Percentiles rank a stretch among this genome's conserved stretches.
These are phyloP conservation scores for Fusarium cicatricum DNA, from an alignment of 2,329 filamentous ascomycete genomes.

Conservation along the genomic window DNA sequence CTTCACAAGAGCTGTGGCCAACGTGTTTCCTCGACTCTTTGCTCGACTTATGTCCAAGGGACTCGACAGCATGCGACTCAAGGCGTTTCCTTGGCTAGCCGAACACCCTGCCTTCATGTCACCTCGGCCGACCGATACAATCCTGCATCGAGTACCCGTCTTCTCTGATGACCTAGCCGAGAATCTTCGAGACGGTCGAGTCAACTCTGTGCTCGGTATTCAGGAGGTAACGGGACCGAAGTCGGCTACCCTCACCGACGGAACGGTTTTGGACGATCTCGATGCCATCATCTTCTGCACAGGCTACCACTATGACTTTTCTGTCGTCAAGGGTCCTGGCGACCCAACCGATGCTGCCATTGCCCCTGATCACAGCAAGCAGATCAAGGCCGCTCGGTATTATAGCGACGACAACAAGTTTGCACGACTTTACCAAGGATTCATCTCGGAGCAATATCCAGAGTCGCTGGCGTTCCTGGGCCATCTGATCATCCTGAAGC, in stretches of 20 bases:
- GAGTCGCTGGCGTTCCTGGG: slow-evolving; percentile 45
- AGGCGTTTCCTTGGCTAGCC: slow-evolving; percentile 33
- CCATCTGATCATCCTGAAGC: slow-evolving; percentile 36
- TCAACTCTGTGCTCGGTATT: slow-evolving; percentile 42
- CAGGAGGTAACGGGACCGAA: slow-evolving; percentile 42
- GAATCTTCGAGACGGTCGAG: slow-evolving; percentile 40
- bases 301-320: slow-evolving; percentile 45
- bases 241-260: slow-evolving; percentile 43
- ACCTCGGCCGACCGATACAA: slow-evolving; percentile 23
- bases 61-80: slow-evolving; percentile 24
- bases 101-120: slow-evolving; percentile 21
- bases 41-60: slow-evolving; percentile 29
- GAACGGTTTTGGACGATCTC: slow-evolving; percentile 43
- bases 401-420: slow-evolving; percentile 37
- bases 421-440: slow-evolving; percentile 43
- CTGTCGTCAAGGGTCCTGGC: slow-evolving; percentile 40
- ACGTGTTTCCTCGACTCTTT: slow-evolving; percentile 17
- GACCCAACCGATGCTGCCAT: slow-evolving; percentile 39
- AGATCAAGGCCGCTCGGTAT: slow-evolving; percentile 33
- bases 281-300: slow-evolving; percentile 47
- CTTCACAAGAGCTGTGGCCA: slow-evolving; percentile 24
- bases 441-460: slow-evolving; percentile 45
- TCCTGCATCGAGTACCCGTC: slow-evolving; percentile 40
- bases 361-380: slow-evolving; percentile 40
- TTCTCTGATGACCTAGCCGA: slow-evolving; percentile 43